Percentiles rank a stretch among this genome's conserved stretches.
Conservation (phyloP, 768 basidiomycete species). For the Suillus discolor region DNA sequence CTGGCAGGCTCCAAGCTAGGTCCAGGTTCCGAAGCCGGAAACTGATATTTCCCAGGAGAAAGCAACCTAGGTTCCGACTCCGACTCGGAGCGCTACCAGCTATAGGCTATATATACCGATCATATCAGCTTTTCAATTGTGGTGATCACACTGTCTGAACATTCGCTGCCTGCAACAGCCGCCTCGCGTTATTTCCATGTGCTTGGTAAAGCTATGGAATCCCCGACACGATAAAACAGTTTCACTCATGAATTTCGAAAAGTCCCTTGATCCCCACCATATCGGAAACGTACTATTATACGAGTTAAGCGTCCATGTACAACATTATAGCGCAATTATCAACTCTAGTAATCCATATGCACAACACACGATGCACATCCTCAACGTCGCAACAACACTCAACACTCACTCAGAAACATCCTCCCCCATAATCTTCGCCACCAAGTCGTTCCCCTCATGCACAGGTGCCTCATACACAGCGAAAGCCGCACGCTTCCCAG, state of each 20-base stretch:
- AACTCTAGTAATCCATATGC: neutral
- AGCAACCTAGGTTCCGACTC: no score
- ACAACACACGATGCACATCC: neutral
- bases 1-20: no score
- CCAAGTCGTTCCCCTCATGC: conserved; percentile 64
- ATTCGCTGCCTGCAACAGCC: neutral
- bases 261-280: neutral
- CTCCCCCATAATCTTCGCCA: conserved; percentile 70
- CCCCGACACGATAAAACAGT: neutral
- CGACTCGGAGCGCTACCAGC: no score
- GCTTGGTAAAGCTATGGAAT: neutral
- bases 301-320: neutral
- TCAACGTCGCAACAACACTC: neutral
- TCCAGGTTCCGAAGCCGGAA: no score
- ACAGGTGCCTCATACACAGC: conserved; percentile 74
- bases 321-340: neutral
- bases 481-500: conserved; percentile 57
- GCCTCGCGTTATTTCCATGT: neutral
- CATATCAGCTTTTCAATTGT: neutral
- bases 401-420: conserved; percentile 25
- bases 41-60: no score
- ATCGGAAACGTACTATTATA: neutral
- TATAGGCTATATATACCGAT: no score
- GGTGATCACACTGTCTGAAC: no score
- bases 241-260: neutral